Base-by-base conservation (phyloP, 148 eudicot species). In the Simmondsia chinensis region DNA sequence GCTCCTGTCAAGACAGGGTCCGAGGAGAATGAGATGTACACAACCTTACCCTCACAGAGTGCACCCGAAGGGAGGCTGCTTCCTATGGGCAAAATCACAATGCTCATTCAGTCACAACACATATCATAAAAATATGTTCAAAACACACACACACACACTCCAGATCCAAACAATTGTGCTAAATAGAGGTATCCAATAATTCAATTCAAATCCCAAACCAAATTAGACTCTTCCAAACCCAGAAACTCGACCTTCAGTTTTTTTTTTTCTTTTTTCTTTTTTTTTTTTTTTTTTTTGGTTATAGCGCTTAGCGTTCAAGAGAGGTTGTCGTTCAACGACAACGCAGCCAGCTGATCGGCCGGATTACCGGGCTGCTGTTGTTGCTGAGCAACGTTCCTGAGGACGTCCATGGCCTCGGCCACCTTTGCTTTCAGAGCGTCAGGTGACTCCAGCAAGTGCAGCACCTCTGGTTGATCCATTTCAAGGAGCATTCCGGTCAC, bases 401-500 rank as follows among this genome's bases (percentile, higher is more conserved):
- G 58, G 10, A 87, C 94, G 17, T 87, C 94, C 80, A 87, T 80
- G 4, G 96, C 94, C 64, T 87, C 94, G 0, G 80, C 63, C 39
- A 87, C 94, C 54, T 87, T 83, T 0, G 94, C 73, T 64, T 79
- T 87, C 64, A 87, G 56, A 5, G 94, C 96, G 21, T 87, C 96
- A 0, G 96, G 94, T 33, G 96, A 72, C 49, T 85, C 95, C 1
- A 85, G 75, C 75, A 85, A 47, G 61, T 77, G 86, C 57, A 85
- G 32, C 34, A 85, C 89, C 58, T 85, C 95, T 2, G 95, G 66
- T 63, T 80, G 86, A 55, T 85, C 95, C 95, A 85, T 85, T 72
- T 84, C 89, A 47, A 84, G 67, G 26, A 85, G 79, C 95, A 85
- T 80, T 35, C 89, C 94, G 0, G 94, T 87, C 10, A 87, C 96